Evolutionary conservation across 2,329 filamentous ascomycete genomes (phyloP).

Genomic region (Colletotrichum sidae): DNA sequence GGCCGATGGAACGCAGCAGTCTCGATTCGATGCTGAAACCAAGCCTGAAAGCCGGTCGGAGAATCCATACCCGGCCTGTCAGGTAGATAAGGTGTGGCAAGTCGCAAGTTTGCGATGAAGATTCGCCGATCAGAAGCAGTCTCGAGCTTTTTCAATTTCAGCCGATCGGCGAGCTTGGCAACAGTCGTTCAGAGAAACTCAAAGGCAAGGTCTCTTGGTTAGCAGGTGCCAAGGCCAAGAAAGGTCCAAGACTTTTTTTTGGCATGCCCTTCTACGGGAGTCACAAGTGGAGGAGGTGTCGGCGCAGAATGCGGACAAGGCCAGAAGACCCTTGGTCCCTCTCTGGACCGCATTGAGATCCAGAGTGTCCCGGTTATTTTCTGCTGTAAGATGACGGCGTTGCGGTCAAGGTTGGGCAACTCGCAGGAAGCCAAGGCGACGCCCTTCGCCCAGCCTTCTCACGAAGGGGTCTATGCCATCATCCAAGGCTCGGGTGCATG

Average conservation of each 20-base stretch:
- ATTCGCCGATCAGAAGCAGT: no score
- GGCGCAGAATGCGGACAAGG: constrained; percentile 14
- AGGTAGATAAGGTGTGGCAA: no score
- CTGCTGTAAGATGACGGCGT: constrained; percentile 30
- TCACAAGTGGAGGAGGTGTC: constrained; percentile 27
- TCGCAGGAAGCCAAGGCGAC: constrained; percentile 10
- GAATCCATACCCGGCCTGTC: no score
- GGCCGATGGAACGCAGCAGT: no score
- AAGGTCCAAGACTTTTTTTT: constrained; percentile 19
- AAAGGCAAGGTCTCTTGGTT: constrained; percentile 5
- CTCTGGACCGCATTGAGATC: constrained; percentile 11
- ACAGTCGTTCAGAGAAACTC: neutral
- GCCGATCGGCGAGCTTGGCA: constrained; percentile 16
- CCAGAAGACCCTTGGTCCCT: constrained; percentile 7
- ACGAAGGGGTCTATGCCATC: constrained; percentile 26
- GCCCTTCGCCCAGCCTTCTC: neutral
- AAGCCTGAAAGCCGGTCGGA: no score
- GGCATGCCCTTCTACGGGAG: neutral
- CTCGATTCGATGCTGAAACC: no score
- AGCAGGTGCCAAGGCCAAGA: constrained; percentile 33
- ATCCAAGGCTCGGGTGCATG: constrained; percentile 34
- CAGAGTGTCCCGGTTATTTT: neutral
- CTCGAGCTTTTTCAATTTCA: neutral
- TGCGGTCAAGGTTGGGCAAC: constrained; percentile 1
- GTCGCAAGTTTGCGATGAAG: no score